phyloP scores from a whole-genome alignment of 2,329 filamentous ascomycete species.

The Zarea fungicola region DNA sequence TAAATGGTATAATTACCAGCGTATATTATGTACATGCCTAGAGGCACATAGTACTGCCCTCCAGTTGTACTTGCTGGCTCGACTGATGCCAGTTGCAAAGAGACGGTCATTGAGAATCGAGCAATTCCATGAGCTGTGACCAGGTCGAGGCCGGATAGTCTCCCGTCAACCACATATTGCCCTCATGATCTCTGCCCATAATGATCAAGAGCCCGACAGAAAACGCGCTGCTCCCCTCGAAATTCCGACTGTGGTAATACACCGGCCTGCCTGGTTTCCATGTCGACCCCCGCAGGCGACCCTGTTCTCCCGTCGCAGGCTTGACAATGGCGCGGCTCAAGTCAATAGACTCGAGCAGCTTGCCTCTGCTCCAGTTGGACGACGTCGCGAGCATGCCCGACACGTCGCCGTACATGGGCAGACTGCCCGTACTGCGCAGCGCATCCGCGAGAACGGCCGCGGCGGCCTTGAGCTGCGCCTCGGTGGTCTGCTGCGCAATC shows the following conservation, averaged over 20 bases:
- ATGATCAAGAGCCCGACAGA: neutral
- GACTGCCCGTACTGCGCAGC: slow-evolving; percentile 12
- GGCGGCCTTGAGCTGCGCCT: slow-evolving; percentile 17
- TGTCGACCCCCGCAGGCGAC: neutral
- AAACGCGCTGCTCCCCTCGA: neutral
- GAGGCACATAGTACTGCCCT: too few relatives aligned
- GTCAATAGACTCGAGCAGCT: slow-evolving; percentile 15
- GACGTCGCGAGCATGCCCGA: slow-evolving; percentile 14
- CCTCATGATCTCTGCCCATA: neutral
- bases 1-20: too few relatives aligned
- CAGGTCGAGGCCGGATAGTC: neutral
- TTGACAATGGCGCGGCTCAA: slow-evolving; percentile 12
- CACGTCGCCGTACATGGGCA: slow-evolving; percentile 11
- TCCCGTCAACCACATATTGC: neutral
- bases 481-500: slow-evolving; percentile 16
- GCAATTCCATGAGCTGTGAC: neutral
- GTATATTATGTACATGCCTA: too few relatives aligned
- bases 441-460: slow-evolving; percentile 11
- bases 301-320: neutral
- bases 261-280: neutral
- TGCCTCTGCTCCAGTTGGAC: slow-evolving; percentile 18
- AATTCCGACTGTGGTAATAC: neutral
- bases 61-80: too few relatives aligned
- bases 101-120: neutral
- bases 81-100: too few relatives aligned